Base-by-base conservation (phyloP, 2,329 filamentous ascomycete genomes). In the Leptographium galeiforme region DNA sequence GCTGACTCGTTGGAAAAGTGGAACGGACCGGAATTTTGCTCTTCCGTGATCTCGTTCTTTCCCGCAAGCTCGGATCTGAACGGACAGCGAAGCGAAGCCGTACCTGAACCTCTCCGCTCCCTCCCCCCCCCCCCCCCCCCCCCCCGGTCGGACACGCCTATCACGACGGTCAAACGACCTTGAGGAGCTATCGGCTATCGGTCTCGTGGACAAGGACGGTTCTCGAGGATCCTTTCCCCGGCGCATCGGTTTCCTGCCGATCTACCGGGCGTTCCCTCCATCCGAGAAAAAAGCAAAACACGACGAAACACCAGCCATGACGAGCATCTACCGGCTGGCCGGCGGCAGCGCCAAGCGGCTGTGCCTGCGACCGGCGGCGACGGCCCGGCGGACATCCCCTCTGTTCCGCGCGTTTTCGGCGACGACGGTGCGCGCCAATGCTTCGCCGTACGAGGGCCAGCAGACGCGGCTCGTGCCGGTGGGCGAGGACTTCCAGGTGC, bases 261-360 rank as follows among this genome's bases (percentile, higher is more conserved):
- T 40, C 45, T 13, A 25, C 51, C 36, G 57, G 61, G 3, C 46
- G 16, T 38, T 50, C 47, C 47, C 47, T 19, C 36, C 30, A n/a
- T 4, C 11, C 34, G 6, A 19, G 34, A 40, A 19, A 43, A 25
- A 16, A 8, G n/a, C 8, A 43, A 52, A 18, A 39, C 6, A 38
- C 14, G 32, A 32, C 18, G 10, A 34, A 25, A 18, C 56, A 59
- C 63, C 58, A 67, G 73, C 69, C 71, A 89, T 89, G 85, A 78
- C 84, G 69, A 76, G 81, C 63, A 73, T 89, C 66, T 81, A 81
- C 71, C 82, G 86, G 70, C 76, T 89, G 66, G 84, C 83, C 69
- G 77, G 81, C 76, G 79, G 76, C 70, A 76, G 79, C 68, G 82
- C 82, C 70, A 83, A 79, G 72, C 81, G 83, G 63, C 72, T 85